Evolutionary conservation across 352 stramenopile species (phyloP).

Genomic region (Globisporangium cylindrosporum): DNA sequence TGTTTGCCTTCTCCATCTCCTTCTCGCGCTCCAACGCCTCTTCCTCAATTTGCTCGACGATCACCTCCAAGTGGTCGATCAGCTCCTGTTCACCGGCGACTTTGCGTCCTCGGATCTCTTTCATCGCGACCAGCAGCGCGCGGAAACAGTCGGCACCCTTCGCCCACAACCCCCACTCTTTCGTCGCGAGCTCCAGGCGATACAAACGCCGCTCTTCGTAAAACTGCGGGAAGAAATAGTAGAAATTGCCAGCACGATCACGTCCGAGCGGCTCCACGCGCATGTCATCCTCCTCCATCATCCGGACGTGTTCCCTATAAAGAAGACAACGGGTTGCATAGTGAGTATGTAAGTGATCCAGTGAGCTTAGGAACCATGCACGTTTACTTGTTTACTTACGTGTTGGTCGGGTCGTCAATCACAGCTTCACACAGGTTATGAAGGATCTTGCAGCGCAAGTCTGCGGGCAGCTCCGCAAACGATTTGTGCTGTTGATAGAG

Average conservation of each 20-base stretch:
- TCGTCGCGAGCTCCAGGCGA: slow-evolving; percentile 40
- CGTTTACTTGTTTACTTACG: slow-evolving; percentile 25
- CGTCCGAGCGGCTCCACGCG: slow-evolving; percentile 69
- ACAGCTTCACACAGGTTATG: slow-evolving; percentile 81
- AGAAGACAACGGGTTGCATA: not conserved
- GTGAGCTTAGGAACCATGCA: not conserved
- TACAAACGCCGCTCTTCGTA: slow-evolving; percentile 83
- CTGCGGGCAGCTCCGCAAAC: slow-evolving; percentile 64
- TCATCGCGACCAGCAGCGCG: slow-evolving; percentile 54
- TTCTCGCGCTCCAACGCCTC: slow-evolving; percentile 46
- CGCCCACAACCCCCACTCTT: slow-evolving; percentile 71
- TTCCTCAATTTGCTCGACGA: slow-evolving; percentile 76
- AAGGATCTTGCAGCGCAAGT: slow-evolving; percentile 78
- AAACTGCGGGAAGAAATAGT: slow-evolving; percentile 87
- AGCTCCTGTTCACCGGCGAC: slow-evolving; percentile 71
- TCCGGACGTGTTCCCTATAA: slow-evolving; percentile 71
- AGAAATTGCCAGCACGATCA: slow-evolving; percentile 71
- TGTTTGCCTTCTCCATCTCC: slow-evolving; percentile 71
- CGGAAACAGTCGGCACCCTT: slow-evolving; percentile 70
- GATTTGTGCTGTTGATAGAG: slow-evolving; percentile 50
- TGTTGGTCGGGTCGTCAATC: slow-evolving; percentile 73
- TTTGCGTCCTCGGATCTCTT: slow-evolving; percentile 59
- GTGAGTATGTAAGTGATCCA: not conserved
- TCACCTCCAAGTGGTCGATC: slow-evolving; percentile 73
- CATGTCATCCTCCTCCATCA: slow-evolving; percentile 87